These are phyloP conservation scores for Phragmites australis DNA, from an alignment of 176 grass and related monocot genomes.

Conservation along the genomic window DNA sequence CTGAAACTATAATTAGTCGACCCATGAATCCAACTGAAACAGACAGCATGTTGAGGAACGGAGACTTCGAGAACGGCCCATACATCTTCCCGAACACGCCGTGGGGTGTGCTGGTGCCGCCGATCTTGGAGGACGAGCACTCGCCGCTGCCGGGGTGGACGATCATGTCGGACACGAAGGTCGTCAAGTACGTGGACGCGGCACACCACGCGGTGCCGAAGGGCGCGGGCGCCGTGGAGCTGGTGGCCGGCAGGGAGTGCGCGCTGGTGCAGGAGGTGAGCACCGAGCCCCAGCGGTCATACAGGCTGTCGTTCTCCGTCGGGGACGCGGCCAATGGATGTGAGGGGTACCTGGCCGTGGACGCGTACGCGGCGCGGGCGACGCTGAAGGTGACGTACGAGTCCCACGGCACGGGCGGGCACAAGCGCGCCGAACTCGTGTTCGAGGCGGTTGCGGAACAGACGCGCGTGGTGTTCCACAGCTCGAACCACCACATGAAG, in stretches of 20 bases:
- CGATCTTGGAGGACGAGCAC: conserved; percentile 62
- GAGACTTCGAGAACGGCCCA: conserved; percentile 83
- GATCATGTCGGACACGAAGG: conserved; percentile 94
- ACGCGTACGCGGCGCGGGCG: not conserved
- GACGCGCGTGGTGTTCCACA: conserved; percentile 1
- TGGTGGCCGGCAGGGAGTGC: conserved; percentile 75
- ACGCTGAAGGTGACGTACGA: not conserved
- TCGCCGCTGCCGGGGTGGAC: conserved; percentile 85
- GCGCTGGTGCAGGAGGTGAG: conserved; percentile 76
- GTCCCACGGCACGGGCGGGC: not conserved
- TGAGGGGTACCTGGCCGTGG: not conserved
- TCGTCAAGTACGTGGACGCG: conserved; percentile 72
- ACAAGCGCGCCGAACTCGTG: not conserved
- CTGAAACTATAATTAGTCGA: too few species aligned
- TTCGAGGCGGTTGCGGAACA: not conserved
- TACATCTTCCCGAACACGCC: conserved; percentile 80
- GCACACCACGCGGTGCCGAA: conserved; percentile 66
- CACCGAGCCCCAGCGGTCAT: conserved; percentile 56
- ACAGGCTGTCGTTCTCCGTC: conserved; percentile 73
- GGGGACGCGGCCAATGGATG: conserved; percentile 48
- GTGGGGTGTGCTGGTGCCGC: conserved; percentile 83
- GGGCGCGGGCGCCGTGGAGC: conserved; percentile 70
- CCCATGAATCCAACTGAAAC: too few species aligned
- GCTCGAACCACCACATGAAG: conserved; percentile 1
- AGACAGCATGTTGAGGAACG: conserved; percentile 91